Percentiles rank a stretch among this genome's conserved stretches.
Conservation (phyloP, 164 flowering plant species). For the Chimonanthus praecox region DNA sequence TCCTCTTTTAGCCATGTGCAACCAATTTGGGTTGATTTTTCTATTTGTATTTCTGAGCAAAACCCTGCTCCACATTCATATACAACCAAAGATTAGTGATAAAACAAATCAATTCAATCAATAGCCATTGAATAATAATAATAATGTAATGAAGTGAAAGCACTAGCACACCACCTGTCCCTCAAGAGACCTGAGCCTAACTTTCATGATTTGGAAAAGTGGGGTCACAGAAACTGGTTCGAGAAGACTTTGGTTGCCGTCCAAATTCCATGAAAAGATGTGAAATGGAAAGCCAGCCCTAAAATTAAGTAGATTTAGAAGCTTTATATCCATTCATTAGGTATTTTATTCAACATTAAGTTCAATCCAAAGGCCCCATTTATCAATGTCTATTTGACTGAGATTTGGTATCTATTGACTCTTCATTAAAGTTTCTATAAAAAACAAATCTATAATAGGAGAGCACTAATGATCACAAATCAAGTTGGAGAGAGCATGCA, state of each 20-base stretch:
- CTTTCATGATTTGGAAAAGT: slow-evolving; percentile 5
- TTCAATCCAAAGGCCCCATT: slow-evolving; percentile 3
- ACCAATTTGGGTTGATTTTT: slow-evolving; percentile 9
- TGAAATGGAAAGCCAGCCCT: slow-evolving; percentile 6
- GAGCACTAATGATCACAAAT: neutral
- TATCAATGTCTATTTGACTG: slow-evolving; percentile 4
- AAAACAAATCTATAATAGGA: neutral
- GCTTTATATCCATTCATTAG: slow-evolving; percentile 4
- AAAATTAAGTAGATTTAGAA: neutral
- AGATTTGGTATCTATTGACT: slow-evolving; percentile 9
- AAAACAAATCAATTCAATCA: neutral
- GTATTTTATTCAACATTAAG: slow-evolving; percentile 1
- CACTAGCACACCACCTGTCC: slow-evolving; percentile 5
- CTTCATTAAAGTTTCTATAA: neutral
- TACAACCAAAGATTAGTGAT: neutral
- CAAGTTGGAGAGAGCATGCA: neutral
- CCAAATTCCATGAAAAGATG: slow-evolving; percentile 18
- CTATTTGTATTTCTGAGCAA: neutral
- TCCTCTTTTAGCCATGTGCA: slow-evolving; percentile 18
- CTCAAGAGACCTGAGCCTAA: slow-evolving; percentile 2
- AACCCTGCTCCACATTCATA: neutral
- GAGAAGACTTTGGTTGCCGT: slow-evolving; percentile 11
- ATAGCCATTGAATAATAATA: slow-evolving; percentile 3
- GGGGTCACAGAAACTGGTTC: slow-evolving; percentile 8
- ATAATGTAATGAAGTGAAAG: slow-evolving; percentile 8